A percentile compares a stretch with the other conserved stretches of the same genome.
phyloP scores from a whole-genome alignment of 805 yeast species.

The Yarrowia deformans region DNA sequence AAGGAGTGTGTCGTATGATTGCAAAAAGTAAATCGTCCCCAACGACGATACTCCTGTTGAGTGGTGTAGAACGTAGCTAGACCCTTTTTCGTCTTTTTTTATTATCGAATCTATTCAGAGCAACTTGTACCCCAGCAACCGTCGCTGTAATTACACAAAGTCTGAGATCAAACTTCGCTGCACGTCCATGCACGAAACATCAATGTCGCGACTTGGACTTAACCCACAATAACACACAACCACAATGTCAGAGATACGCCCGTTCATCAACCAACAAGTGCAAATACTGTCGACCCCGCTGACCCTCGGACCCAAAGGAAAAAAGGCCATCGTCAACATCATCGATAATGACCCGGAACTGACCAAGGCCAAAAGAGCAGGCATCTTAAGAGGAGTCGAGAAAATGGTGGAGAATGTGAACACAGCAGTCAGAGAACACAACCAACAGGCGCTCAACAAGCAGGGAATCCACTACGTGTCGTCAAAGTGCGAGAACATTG shows the following conservation, averaged over 20 bases:
- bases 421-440: conserved; percentile 4
- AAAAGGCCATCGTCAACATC: not conserved
- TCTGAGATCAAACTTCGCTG: conserved; percentile 7
- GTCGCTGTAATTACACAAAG: too few relatives aligned
- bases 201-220: not conserved
- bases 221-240: not conserved
- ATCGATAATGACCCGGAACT: conserved; percentile 5
- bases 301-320: conserved; percentile 17
- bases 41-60: too few relatives aligned
- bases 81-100: too few relatives aligned
- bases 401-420: conserved; percentile 21
- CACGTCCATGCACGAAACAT: not conserved
- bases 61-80: too few relatives aligned
- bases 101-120: too few relatives aligned
- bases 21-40: too few relatives aligned
- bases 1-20: too few relatives aligned
- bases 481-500: conserved; percentile 39
- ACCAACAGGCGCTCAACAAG: conserved; percentile 13
- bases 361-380: not conserved
- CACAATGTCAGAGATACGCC: conserved; percentile 22
- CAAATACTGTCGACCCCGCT: conserved; percentile 37
- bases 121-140: too few relatives aligned
- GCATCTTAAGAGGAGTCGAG: conserved; percentile 5
- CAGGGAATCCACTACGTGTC: conserved; percentile 20
- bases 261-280: conserved; percentile 31